A percentile compares a stretch with the other conserved stretches of the same genome.
These are phyloP conservation scores for Botrytis deweyae DNA, from an alignment of 2,329 filamentous ascomycete species.

Conservation along the genomic window DNA sequence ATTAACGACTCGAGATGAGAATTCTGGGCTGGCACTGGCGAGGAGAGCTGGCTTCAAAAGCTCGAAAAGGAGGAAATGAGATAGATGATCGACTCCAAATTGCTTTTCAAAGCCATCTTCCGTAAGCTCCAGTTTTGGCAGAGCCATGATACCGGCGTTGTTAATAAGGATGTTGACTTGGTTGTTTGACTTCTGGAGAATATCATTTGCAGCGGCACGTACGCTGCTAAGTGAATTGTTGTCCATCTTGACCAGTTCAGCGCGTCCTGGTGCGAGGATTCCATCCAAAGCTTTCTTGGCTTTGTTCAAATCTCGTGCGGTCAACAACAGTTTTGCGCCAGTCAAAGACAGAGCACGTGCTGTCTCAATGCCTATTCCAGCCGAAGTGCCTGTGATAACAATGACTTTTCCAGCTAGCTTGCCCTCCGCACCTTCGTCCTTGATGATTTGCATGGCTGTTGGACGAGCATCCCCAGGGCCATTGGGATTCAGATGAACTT, in stretches of 20 bases:
- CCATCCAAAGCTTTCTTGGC: neutral
- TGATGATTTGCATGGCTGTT: constrained; percentile 39
- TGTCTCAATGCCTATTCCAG: constrained; percentile 43
- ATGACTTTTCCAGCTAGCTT: constrained; percentile 37
- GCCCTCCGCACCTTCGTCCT: constrained; percentile 36
- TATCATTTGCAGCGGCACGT: constrained; percentile 26
- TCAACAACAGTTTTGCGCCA: constrained; percentile 42
- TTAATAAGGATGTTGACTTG: constrained; percentile 37
- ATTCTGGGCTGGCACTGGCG: constrained; percentile 41
- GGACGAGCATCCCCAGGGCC: constrained; percentile 39
- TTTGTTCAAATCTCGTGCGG: neutral
- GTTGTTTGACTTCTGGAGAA: constrained; percentile 30
- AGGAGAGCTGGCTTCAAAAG: constrained; percentile 48
- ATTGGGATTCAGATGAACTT: constrained; percentile 18
- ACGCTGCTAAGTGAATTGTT: neutral
- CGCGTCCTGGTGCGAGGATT: neutral
- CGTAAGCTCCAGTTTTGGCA: constrained; percentile 32
- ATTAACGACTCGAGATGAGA: constrained; percentile 48
- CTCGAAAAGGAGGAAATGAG: constrained; percentile 54
- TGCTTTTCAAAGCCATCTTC: constrained; percentile 51
- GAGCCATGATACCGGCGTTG: constrained; percentile 33
- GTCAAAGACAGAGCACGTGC: constrained; percentile 42
- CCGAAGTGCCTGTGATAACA: constrained; percentile 44
- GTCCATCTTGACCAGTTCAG: constrained; percentile 1
- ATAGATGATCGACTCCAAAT: constrained; percentile 53